phyloP scores from a whole-genome alignment of 805 yeast species.

The Candida rishiriensis region DNA sequence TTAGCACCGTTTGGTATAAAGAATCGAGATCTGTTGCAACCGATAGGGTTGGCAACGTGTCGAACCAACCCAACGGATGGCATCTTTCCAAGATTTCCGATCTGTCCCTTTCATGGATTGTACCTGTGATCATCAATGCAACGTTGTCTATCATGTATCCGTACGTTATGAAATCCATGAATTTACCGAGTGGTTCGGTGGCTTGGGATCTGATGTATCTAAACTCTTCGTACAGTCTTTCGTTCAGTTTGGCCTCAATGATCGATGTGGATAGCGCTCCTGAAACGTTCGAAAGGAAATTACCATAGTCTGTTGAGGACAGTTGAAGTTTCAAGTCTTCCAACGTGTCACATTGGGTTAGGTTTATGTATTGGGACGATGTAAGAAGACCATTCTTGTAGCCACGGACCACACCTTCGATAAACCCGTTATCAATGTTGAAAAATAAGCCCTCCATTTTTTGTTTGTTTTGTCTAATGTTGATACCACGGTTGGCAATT shows the following conservation, averaged over 20 bases:
- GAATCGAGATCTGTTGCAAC: conserved; percentile 94
- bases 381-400: conserved; percentile 80
- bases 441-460: conserved; percentile 90
- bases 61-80: conserved; percentile 98
- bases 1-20: conserved; percentile 85
- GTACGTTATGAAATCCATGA: conserved; percentile 88
- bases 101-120: conserved; percentile 91
- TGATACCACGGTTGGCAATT: no score
- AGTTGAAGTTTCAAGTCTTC: conserved; percentile 93
- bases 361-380: conserved; percentile 77
- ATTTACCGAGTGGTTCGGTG: conserved; percentile 70
- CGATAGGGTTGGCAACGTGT: conserved; percentile 89
- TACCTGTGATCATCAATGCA: conserved; percentile 92
- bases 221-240: conserved; percentile 76
- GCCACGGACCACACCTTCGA: conserved; percentile 95
- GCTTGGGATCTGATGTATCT: conserved; percentile 82
- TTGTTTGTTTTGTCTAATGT: no score
- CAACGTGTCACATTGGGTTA: conserved; percentile 92
- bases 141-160: conserved; percentile 99
- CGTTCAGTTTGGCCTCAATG: conserved; percentile 76
- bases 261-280: conserved; percentile 80
- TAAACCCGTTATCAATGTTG: conserved; percentile 82
- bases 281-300: conserved; percentile 76
- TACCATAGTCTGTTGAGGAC: conserved; percentile 94
- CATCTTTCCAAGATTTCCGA: conserved; percentile 84